Evolutionary conservation across 2,329 filamentous ascomycete genomes (phyloP).

Genomic region (Penicillium brasilianum): DNA sequence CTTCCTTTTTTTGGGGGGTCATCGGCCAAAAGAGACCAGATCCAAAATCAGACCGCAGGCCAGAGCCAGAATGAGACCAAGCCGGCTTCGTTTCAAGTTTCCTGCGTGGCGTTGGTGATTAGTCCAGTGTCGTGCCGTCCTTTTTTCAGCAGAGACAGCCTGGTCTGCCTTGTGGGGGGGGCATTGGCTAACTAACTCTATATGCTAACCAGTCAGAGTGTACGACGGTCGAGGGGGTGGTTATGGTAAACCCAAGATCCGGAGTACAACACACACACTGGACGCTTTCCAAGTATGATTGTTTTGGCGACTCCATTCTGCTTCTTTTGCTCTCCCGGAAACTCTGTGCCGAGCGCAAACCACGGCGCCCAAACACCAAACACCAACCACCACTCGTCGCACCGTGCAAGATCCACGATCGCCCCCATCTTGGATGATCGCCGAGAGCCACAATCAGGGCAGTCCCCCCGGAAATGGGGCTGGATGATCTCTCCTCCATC

Average conservation of each 20-base stretch:
- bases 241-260: neutral
- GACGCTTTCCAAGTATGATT: too few species aligned
- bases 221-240: too few species aligned
- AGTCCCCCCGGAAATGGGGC: slow-evolving; percentile 14
- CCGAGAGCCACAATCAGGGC: slow-evolving; percentile 2
- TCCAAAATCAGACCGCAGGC: too few species aligned
- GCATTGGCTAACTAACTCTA: neutral
- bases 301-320: too few species aligned
- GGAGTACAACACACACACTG: too few species aligned
- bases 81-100: slow-evolving; percentile 5
- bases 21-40: neutral
- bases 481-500: slow-evolving; percentile 1
- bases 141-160: neutral
- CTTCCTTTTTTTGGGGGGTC: neutral
- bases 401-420: slow-evolving; percentile 9
- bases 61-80: too few species aligned
- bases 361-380: too few species aligned
- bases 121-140: neutral
- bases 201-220: neutral
- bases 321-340: neutral
- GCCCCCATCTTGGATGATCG: slow-evolving; percentile 8
- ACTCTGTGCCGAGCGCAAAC: slow-evolving; percentile 1
- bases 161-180: neutral
- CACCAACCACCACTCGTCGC: neutral
- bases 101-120: slow-evolving; percentile 2